Evolutionary conservation across 352 stramenopile species (phyloP).

Genomic region (Pythium rishiriense): DNA sequence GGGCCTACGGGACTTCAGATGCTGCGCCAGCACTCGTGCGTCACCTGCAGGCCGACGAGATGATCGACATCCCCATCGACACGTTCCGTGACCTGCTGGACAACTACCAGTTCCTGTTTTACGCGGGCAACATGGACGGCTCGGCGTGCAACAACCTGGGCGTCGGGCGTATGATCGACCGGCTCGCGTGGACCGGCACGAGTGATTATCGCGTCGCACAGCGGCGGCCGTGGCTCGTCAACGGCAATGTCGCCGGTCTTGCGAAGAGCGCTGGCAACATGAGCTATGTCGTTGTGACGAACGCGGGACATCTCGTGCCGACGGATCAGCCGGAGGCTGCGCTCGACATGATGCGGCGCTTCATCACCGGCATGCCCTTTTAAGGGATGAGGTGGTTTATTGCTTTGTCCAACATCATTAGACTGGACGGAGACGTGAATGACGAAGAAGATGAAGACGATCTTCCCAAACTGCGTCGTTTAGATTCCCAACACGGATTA

Average conservation of each 20-base stretch:
- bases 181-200: constrained; percentile 69
- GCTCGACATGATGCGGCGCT: constrained; percentile 83
- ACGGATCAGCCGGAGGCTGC: constrained; percentile 67
- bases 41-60: constrained; percentile 74
- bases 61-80: constrained; percentile 75
- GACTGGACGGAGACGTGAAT: neutral
- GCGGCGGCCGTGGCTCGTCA: constrained; percentile 59
- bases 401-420: neutral
- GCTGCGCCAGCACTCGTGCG: constrained; percentile 58
- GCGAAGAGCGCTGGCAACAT: constrained; percentile 75
- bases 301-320: constrained; percentile 75
- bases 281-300: constrained; percentile 82
- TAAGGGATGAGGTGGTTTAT: neutral
- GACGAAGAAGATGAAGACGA: neutral
- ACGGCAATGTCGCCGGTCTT: constrained; percentile 61
- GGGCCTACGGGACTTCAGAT: constrained; percentile 51
- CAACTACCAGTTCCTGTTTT: constrained; percentile 86
- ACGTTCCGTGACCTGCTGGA: constrained; percentile 77
- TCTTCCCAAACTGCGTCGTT: neutral
- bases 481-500: no score
- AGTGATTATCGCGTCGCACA: constrained; percentile 60
- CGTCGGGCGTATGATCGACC: constrained; percentile 76
- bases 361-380: constrained; percentile 56
- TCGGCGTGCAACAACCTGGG: constrained; percentile 82
- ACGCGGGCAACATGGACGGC: constrained; percentile 84